Evolutionary conservation across 805 yeast genomes (phyloP).

Genomic region (Phaffomyces opuntiae): DNA sequence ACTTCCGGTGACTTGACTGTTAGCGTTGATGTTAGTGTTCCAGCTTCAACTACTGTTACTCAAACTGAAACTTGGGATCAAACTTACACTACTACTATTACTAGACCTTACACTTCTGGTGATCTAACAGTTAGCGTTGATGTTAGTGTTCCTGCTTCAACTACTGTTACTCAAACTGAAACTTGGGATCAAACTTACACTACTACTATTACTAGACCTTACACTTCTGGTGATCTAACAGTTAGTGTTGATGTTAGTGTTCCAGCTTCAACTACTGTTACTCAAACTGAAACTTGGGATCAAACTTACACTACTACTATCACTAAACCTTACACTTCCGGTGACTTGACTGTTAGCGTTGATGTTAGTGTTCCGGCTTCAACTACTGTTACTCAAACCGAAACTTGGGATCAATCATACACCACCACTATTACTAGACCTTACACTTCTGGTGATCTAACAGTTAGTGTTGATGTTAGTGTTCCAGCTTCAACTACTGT

Average conservation of each 20-base stretch:
- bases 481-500: slow-evolving; percentile 3
- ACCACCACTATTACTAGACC: background rate
- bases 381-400: background rate
- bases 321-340: background rate
- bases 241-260: slow-evolving; percentile 8
- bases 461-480: no score
- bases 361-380: background rate
- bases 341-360: background rate
- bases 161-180: background rate
- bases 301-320: background rate
- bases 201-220: slow-evolving; percentile 8
- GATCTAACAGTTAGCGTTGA: slow-evolving; percentile 7
- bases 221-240: slow-evolving; percentile 6
- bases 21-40: no score
- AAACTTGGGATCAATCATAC: no score
- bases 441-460: background rate
- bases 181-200: slow-evolving; percentile 10
- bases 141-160: slow-evolving; percentile 2
- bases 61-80: slow-evolving; percentile 8
- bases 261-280: background rate
- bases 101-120: slow-evolving; percentile 8
- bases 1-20: background rate
- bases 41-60: slow-evolving; percentile 4
- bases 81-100: slow-evolving; percentile 6
- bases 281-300: background rate